Conservation (phyloP, 164 flowering plant species). For the Annona cherimola region DNA sequence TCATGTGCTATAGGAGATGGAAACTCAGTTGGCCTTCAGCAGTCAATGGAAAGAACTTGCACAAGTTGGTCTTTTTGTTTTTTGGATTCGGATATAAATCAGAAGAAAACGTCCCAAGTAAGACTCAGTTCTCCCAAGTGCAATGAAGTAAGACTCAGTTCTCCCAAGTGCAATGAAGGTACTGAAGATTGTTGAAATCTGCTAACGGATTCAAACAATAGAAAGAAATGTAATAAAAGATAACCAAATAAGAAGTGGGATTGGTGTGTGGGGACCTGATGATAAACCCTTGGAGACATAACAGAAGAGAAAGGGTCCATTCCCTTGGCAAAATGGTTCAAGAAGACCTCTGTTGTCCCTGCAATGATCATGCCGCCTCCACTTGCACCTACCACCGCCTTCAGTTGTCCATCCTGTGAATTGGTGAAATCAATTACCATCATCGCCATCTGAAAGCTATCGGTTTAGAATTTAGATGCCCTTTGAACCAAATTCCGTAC, state of each 20-base stretch:
- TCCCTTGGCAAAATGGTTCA: conserved; percentile 47
- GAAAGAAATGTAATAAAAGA: not conserved
- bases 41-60: not conserved
- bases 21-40: not conserved
- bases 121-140: not conserved
- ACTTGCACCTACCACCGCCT: conserved; percentile 58
- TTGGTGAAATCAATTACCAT: not conserved
- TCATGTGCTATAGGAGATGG: too few species aligned
- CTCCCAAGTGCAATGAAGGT: not conserved
- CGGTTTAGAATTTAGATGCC: too few species aligned
- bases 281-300: conserved; percentile 55
- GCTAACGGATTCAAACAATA: not conserved
- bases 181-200: not conserved
- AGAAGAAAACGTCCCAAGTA: not conserved
- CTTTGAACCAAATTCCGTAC: too few species aligned
- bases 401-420: conserved; percentile 39
- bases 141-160: not conserved
- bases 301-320: conserved; percentile 64
- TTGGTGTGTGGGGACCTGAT: conserved; percentile 35
- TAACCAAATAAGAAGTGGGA: not conserved
- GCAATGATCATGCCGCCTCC: conserved; percentile 57
- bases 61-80: not conserved
- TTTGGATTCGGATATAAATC: not conserved
- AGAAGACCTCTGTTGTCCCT: conserved; percentile 44
- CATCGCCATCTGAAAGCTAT: not conserved